Base-by-base conservation (phyloP, 495 filamentous ascomycete genomes). In the Penicillium goetzii region DNA sequence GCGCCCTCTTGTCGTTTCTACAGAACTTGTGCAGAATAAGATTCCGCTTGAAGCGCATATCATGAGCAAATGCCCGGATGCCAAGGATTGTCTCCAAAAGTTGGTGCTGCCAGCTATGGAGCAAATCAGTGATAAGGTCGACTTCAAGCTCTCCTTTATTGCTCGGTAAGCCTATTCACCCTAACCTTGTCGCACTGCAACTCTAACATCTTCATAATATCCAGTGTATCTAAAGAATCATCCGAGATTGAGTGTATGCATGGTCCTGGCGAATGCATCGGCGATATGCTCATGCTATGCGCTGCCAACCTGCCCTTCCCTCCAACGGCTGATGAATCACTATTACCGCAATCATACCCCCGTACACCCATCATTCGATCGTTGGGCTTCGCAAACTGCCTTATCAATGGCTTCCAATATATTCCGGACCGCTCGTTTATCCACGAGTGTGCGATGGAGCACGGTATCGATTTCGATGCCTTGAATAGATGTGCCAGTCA, bases 21-120 rank as follows among this genome's bases (percentile, higher is more conserved):
- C 47, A 32, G 40, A 53, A 10, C 34, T n/a, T 23, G 5, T 26
- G 2, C 53, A 56, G 19, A 71, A 65, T 11, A 84, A 80, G 55
- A 88, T 97, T 12, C 88, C 92, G 4, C 79, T 99, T 10, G 95
- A 99, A 71, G 90, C 91, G 59, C 92, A 96, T 70, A 90, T 97
- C 63, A 97, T 97, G 89, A 90, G 89, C 76, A 97, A 98, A 80
- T 99, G 95, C 68, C 95, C 95, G 1, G 92, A 96, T 74, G 90
- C 91, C 3, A 83, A 78, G 73, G 88, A 89, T 71, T 97, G 95
- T 71, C 81, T 99, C 7, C 85, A 86, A 52, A 80, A 93, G 57
- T 72, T 99, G 60, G 84, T 98, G 15, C 78, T 97, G 2, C 95
- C 96, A 2, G 85, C 91, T 3, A 96, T 99, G 92, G 85, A 90